Evolutionary conservation across 345 rosid genomes (phyloP), one percentile per base, ranked within the genome.

Genomic region (Kandelia obovata): DNA sequence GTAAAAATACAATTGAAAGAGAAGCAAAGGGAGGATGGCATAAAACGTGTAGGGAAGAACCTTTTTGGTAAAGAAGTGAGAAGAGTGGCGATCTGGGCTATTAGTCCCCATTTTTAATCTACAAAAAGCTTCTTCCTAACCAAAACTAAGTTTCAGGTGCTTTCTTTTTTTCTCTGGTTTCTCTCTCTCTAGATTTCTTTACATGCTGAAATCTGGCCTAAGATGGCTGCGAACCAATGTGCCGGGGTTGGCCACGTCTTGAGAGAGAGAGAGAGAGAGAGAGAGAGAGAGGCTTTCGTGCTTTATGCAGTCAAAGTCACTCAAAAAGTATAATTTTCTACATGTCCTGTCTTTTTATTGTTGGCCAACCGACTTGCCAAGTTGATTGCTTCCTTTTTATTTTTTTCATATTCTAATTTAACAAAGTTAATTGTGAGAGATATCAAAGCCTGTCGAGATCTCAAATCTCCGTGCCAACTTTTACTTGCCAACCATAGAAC

Each of bases 1-100:
- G 72, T 80, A 72, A 47, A 80, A 86, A 73, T 80, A 83, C 43
- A 84, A 61, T 58, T 87, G 84, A 76, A 84, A 73, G 64, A 88
- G 70, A 31, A 86, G 79, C 5, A 84, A 5, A 49, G 80, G 79
- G 49, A 86, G 64, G 56, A 83, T 43, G 34, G 71, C 78, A 69
- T 71, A 88, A 28, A 86, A 49, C 16, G 79, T 66, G 73, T 81
- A 88, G 0, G 81, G 83, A 65, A 84, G 75, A 65, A 84, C 58
- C 79, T 78, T 88, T 72, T 53, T 78, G 67, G 65, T 17, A 35
- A 79, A 57, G 17, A 83, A 75, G 35, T 46, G 61, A 47, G 66
- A 60, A 47, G 69, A 70, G 51, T 46, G 62, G 26, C 75, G 77
- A 59, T 73, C 79, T 62, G 83, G 81, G 49, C 79, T 79, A 8